Evolutionary conservation across 2,329 filamentous ascomycete genomes (phyloP).

Genomic region (Ceratocystis variospora): DNA sequence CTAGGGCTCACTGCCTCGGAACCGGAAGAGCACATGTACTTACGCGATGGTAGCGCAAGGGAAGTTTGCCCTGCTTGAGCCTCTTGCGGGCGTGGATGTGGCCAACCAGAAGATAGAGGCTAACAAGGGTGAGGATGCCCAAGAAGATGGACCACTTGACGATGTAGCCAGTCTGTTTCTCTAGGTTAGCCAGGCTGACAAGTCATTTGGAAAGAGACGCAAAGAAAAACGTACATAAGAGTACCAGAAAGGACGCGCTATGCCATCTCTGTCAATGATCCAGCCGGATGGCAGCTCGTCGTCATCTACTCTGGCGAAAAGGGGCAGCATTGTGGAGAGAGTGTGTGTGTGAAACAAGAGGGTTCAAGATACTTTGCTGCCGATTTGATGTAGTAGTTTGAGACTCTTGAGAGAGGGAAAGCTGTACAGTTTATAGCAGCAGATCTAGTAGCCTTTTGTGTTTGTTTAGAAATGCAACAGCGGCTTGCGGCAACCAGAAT

Average conservation of each 20-base stretch:
- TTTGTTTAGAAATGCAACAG: neutral
- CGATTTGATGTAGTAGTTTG: neutral
- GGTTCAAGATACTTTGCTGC: neutral
- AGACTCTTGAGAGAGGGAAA: neutral
- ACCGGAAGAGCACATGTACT: constrained; percentile 21
- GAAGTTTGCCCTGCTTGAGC: constrained; percentile 49
- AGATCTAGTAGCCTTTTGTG: neutral
- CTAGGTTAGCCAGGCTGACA: constrained; percentile 12
- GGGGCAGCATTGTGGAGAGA: neutral
- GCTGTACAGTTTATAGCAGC: neutral
- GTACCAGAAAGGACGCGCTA: constrained; percentile 24
- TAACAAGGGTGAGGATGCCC: constrained; percentile 42
- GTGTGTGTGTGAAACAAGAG: neutral
- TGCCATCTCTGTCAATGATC: constrained; percentile 22
- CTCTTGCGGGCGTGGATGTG: constrained; percentile 56
- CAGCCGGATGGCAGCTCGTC: constrained; percentile 22
- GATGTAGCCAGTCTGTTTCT: constrained; percentile 42
- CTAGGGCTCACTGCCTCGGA: neutral
- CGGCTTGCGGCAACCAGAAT: neutral
- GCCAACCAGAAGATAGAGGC: constrained; percentile 51
- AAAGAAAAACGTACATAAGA: constrained; percentile 20
- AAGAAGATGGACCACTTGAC: constrained; percentile 61
- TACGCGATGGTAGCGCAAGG: constrained; percentile 58
- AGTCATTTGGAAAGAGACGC: neutral
- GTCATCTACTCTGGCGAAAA: neutral